Base-by-base conservation (phyloP, 768 basidiomycete genomes). In the Piloderma croceum region DNA sequence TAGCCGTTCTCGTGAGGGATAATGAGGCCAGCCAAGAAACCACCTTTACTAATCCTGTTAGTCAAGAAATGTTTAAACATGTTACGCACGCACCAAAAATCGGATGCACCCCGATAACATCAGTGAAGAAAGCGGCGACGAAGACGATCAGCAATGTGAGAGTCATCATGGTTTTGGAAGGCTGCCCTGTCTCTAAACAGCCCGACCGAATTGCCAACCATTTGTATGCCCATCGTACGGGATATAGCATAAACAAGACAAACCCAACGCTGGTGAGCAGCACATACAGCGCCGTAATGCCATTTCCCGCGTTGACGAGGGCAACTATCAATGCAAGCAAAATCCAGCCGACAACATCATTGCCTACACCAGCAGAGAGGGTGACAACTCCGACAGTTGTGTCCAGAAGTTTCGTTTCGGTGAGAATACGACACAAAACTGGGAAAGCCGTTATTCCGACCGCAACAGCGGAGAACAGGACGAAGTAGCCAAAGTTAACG, bases 381-480 rank as follows among this genome's bases (percentile, higher is more conserved):
- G 79, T 78, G 27, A 90, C 77, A 1, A 85, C 71, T 1, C 91
- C 91, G n/a, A 96, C 89, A 15, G 75, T 75, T 18, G 87, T 90
- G 34, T 88, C 81, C 36, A 93, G 71, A 3, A 96, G 75, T 54
- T 84, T 83, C 46, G 83, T 70, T 47, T 88, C 87, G 2, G 83
- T 83, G 18, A 94, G 72, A 54, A 91, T 93, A 58, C 90, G 76
- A 62, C 84, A 87, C 3, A 89, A 71, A 4, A 89, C 84, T 1
- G 85, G 84, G 64, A 89, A 89, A 0, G 84, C 84, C 3, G 84
- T 87, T 57, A 87, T 86, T 3, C 84, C 78, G 49, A 87, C 71
- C 2, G 89, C 85, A 5, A 90, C 87, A 18, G 85, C 88, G 39
- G 79, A 74, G 64, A 94, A 94, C 19, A 94, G 76, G 24, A 90